A percentile compares a stretch with the other conserved stretches of the same genome.
phyloP scores from a whole-genome alignment of 2,329 filamentous ascomycete genomes.

The Pleomassaria siparia region DNA sequence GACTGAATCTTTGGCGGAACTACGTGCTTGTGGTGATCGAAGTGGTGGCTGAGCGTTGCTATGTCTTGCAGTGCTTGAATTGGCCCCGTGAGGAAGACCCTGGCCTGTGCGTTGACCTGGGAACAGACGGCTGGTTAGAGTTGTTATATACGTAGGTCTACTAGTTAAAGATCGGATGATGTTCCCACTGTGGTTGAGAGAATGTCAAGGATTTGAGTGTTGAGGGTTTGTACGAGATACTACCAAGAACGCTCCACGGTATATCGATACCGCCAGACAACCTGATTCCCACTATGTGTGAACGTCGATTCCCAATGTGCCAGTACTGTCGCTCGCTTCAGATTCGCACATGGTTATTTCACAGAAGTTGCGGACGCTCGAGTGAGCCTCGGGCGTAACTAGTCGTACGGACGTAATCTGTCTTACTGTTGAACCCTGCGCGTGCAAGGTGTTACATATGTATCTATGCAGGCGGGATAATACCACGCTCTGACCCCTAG shows the following conservation, averaged over 20 bases:
- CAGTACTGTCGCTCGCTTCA: conserved; percentile 26
- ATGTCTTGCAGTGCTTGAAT: conserved; percentile 37
- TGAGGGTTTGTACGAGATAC: no score
- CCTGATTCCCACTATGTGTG: not conserved
- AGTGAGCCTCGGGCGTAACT: conserved; percentile 35
- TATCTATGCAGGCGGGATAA: conserved; percentile 24
- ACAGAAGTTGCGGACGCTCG: conserved; percentile 37
- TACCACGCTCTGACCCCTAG: conserved; percentile 30
- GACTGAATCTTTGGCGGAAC: conserved; percentile 32
- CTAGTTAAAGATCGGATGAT: no score
- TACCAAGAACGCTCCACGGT: no score
- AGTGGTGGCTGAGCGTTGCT: conserved; percentile 43
- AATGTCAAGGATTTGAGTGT: no score
- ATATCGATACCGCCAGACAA: not conserved
- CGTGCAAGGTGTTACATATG: conserved; percentile 26
- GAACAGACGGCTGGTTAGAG: no score
- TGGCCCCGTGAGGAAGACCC: no score
- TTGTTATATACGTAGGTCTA: no score
- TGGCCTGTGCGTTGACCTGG: no score
- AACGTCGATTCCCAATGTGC: conserved; percentile 26
- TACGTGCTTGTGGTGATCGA: conserved; percentile 21
- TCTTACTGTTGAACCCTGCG: conserved; percentile 26
- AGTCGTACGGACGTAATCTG: conserved; percentile 19
- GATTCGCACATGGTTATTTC: conserved; percentile 36
- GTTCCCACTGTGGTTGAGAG: conserved; percentile 21